phyloP scores from a whole-genome alignment of 805 yeast genomes.

The Candida verbasci region DNA sequence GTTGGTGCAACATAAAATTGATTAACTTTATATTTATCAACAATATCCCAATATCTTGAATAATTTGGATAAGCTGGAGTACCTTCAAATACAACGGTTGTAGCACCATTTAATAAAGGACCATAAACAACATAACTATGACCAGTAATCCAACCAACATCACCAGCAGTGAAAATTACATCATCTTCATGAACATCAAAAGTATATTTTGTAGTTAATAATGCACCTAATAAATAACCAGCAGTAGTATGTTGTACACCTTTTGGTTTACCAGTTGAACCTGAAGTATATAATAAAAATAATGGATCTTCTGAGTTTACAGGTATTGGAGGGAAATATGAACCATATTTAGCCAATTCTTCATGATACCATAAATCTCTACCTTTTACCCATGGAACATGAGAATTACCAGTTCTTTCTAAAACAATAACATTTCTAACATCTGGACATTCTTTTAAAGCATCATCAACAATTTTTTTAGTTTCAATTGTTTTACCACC shows the following conservation, averaged over 20 bases:
- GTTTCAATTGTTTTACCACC: slow-evolving; percentile 93
- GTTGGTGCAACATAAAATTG: slow-evolving; percentile 99
- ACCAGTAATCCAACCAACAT: slow-evolving; percentile 99
- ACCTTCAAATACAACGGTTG: slow-evolving; percentile 92
- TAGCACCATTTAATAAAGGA: slow-evolving; percentile 80
- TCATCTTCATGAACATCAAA: slow-evolving; percentile 91
- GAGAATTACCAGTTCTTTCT: slow-evolving; percentile 77
- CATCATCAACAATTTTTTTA: slow-evolving; percentile 94
- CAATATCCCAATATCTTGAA: slow-evolving; percentile 95
- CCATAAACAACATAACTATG: slow-evolving; percentile 96
- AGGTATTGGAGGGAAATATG: slow-evolving; percentile 82
- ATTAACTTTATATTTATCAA: slow-evolving; percentile 85
- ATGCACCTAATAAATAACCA: slow-evolving; percentile 91
- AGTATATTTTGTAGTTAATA: slow-evolving; percentile 85
- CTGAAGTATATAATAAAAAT: slow-evolving; percentile 93
- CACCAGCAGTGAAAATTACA: slow-evolving; percentile 93
- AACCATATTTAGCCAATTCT: slow-evolving; percentile 73
- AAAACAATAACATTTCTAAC: slow-evolving; percentile 83
- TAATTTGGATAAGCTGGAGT: slow-evolving; percentile 96
- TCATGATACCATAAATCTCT: slow-evolving; percentile 98
- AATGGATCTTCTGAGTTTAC: slow-evolving; percentile 92
- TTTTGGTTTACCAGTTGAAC: slow-evolving; percentile 97
- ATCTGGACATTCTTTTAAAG: slow-evolving; percentile 65
- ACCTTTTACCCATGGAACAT: slow-evolving; percentile 66
- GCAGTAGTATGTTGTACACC: slow-evolving; percentile 96